Conservation (phyloP, 371 early-diverging fungal genomes). For the Capillidium heterosporum region DNA sequence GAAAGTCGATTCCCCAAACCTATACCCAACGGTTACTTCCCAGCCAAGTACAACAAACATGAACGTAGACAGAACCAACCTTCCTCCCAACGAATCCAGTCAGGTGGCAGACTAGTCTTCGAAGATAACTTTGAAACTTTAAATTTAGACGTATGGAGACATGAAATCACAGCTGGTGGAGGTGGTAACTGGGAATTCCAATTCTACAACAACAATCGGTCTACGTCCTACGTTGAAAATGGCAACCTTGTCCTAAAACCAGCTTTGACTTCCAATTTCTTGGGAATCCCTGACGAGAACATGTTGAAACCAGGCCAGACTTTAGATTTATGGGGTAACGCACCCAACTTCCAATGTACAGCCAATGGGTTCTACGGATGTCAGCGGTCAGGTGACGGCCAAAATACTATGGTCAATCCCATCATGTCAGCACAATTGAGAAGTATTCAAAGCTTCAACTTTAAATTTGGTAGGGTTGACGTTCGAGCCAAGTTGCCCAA, state of each 20-base stretch:
- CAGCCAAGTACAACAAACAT: not conserved
- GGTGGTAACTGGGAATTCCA: constrained; percentile 32
- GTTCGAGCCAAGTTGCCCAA: constrained; percentile 38
- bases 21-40: not conserved
- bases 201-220: constrained; percentile 32
- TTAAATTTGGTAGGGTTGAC: constrained; percentile 39
- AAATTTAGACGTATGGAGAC: constrained; percentile 1
- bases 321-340: constrained; percentile 15
- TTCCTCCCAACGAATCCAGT: not conserved
- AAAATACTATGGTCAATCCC: constrained; percentile 37
- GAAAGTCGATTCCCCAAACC: too few relatives aligned
- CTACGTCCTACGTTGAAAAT: constrained; percentile 38
- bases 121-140: constrained; percentile 6
- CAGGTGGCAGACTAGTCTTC: not conserved
- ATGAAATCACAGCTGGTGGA: constrained; percentile 5
- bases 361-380: constrained; percentile 25
- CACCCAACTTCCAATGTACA: constrained; percentile 17
- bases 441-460: constrained; percentile 22
- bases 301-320: constrained; percentile 9
- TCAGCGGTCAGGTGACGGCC: constrained; percentile 21
- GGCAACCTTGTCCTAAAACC: constrained; percentile 43
- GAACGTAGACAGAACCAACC: not conserved
- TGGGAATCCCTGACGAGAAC: constrained; percentile 10
- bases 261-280: constrained; percentile 25
- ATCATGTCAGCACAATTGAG: constrained; percentile 37